Percentiles rank a stretch among this genome's conserved stretches.
Conservation (phyloP, 2,329 filamentous ascomycete genomes). For the Phialocephala sp. region DNA sequence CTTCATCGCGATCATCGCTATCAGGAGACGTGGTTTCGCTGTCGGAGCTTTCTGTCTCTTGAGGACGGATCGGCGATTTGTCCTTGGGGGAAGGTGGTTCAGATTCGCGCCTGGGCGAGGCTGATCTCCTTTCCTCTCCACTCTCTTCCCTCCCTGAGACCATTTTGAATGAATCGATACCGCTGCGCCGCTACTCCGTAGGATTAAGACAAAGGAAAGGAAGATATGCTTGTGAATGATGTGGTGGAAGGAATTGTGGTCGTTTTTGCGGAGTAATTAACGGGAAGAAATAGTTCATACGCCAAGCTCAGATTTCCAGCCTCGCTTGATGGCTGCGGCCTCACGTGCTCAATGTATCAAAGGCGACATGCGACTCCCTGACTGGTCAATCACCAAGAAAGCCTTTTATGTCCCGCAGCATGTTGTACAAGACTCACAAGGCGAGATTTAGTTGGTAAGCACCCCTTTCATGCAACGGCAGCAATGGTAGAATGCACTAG, state of each 20-base stretch:
- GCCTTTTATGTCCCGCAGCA: too few relatives aligned
- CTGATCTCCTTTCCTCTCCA: conserved; percentile 16
- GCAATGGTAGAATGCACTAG: background rate
- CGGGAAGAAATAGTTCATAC: conserved; percentile 1
- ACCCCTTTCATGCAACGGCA: too few relatives aligned
- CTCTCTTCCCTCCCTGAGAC: conserved; percentile 17
- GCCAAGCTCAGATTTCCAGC: background rate
- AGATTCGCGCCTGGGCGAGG: conserved; percentile 14
- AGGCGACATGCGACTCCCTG: too few relatives aligned
- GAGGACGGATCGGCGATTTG: background rate
- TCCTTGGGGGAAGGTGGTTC: background rate
- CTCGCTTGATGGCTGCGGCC: background rate
- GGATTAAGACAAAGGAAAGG: conserved; percentile 30
- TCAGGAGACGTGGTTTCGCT: conserved; percentile 1
- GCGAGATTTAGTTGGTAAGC: too few relatives aligned
- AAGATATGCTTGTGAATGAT: background rate
- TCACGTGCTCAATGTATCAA: too few relatives aligned
- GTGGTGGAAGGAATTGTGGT: background rate
- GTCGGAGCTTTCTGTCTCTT: background rate
- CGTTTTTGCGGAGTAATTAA: conserved; percentile 1
- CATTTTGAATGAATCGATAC: conserved; percentile 19
- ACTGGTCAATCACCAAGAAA: too few relatives aligned
- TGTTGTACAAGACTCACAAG: too few relatives aligned
- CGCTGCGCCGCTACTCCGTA: conserved; percentile 15
- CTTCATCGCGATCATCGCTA: conserved; percentile 25